Evolutionary conservation across 2,329 filamentous ascomycete species (phyloP), one percentile per base, ranked within the genome.

Genomic region (Fusarium sp.): DNA sequence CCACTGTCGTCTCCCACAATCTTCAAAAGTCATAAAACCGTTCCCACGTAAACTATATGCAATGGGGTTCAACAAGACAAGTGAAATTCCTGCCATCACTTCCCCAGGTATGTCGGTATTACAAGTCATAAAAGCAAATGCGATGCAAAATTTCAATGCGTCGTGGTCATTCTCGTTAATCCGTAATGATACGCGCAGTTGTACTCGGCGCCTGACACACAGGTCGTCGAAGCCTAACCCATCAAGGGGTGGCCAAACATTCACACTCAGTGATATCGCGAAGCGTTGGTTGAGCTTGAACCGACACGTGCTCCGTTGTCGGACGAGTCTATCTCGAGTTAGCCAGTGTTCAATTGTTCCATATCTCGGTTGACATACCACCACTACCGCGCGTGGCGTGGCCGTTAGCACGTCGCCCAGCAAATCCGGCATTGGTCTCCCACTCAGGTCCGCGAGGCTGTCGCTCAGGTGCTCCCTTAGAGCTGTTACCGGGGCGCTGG

Each of bases 381-480:
- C 88, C 90, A 79, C 90, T 91, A 62, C 88, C 86, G 67, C 89
- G 86, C 72, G 89, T 87, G 79, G 87, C 86, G 78, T 92, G 90
- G 28, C 90, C 90, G 74, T 90, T 90, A 60, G 86, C 78, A 54
- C 90, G 87, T 67, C 90, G 88, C 26, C 83, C 82, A 41, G 81
- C 84, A 74, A 91, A 91, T 4, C 88, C 89, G 56, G 78, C 78
- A 35, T 81, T 83, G 48, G 82, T 83, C 78, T 90, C 89, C 89
- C 90, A 91, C 77, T 89, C 88, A 4, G 90, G 90, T 31, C 89
- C 89, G 31, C 89, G 86, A n/a, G 90, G 90, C 80, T 92, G 90
- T 65, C 90, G 85, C 74, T 91, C 90, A 7, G 89, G 89, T 15
- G 85, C 85, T 31, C 82, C 84, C 82, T 81, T 83, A 53, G 79